Conservation (phyloP, 768 basidiomycete species). For the Tulasnella sp. region DNA sequence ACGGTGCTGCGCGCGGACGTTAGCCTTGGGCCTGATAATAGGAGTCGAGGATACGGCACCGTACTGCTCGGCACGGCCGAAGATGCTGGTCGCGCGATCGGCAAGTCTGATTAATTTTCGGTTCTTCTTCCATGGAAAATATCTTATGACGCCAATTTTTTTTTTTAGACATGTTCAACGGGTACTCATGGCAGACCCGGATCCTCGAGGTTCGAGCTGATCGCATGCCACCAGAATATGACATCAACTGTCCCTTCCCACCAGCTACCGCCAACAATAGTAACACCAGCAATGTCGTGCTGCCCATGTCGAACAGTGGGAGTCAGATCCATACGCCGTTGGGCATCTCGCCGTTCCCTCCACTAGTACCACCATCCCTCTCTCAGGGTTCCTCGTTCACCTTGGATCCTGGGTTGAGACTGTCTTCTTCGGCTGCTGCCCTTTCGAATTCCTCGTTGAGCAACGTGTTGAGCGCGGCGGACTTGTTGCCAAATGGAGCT, state of each 20-base stretch:
- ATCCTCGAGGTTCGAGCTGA: constrained; percentile 87
- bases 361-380: not conserved
- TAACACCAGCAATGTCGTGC: not conserved
- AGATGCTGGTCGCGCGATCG: constrained; percentile 84
- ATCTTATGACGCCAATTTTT: not conserved
- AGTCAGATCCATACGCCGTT: not conserved
- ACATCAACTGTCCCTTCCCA: constrained; percentile 24
- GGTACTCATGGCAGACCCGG: constrained; percentile 93
- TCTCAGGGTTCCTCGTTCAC: not conserved
- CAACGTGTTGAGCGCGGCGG: too few relatives aligned
- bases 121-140: not conserved
- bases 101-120: too few relatives aligned
- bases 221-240: constrained; percentile 55
- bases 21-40: constrained; percentile 67
- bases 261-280: not conserved
- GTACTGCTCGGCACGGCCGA: constrained; percentile 90
- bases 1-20: constrained; percentile 63
- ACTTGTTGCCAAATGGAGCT: too few relatives aligned
- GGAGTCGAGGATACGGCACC: constrained; percentile 86
- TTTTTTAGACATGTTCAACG: constrained; percentile 73
- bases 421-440: not conserved
- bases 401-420: not conserved
- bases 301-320: not conserved
- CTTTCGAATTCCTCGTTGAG: too few relatives aligned
- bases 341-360: not conserved